Conservation (phyloP, 2,329 filamentous ascomycete species). For the Ascochyta rabiei region DNA sequence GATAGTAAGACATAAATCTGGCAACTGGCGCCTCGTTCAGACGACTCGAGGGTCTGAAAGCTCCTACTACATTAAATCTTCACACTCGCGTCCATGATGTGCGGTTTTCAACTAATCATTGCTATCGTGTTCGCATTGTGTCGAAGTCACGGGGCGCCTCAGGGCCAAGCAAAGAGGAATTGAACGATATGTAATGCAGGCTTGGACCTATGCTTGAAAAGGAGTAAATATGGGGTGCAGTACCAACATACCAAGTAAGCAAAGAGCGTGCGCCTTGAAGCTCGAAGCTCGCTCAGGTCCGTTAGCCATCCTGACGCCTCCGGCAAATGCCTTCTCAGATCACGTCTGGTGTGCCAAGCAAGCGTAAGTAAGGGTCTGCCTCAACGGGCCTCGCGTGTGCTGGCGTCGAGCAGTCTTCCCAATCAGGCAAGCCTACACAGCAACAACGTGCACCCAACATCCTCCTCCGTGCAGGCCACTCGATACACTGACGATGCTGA, state of each 20-base stretch:
- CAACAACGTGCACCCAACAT: slow-evolving; percentile 1
- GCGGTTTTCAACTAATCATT: no score
- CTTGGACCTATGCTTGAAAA: not conserved
- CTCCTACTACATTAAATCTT: not conserved
- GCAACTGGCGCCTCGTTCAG: not conserved
- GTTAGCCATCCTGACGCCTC: no score
- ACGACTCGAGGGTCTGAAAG: no score
- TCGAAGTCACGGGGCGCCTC: no score
- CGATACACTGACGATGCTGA: not conserved
- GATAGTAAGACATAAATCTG: not conserved
- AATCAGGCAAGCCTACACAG: slow-evolving; percentile 4
- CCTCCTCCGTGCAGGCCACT: slow-evolving; percentile 1
- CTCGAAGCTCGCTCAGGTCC: no score
- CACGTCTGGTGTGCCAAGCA: not conserved
- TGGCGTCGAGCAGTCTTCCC: slow-evolving; percentile 5
- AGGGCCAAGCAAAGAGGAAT: no score
- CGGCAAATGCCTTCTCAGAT: no score
- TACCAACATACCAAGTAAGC: no score
- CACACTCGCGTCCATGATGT: no score
- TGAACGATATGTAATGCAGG: not conserved
- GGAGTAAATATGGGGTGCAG: no score
- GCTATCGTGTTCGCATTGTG: no score
- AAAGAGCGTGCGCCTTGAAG: no score
- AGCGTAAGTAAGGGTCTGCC: slow-evolving; percentile 7
- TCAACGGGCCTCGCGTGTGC: slow-evolving; percentile 13